Percentiles rank a stretch among this genome's conserved stretches.
phyloP scores from a whole-genome alignment of 192 early-diverging fungal genomes.

The Linderina pennispora region DNA sequence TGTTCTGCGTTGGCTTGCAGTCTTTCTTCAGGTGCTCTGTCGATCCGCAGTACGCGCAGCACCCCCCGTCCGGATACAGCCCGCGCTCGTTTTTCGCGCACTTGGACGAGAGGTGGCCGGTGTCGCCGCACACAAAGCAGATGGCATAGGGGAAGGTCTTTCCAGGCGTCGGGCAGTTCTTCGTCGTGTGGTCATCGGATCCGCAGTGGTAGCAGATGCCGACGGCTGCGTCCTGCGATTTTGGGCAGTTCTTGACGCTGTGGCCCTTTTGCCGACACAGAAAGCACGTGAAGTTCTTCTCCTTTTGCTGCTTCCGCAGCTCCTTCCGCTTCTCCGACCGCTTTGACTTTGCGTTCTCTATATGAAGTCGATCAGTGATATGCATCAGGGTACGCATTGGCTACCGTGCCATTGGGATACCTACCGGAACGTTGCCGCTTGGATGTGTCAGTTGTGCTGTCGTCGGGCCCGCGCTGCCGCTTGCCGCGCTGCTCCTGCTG shows the following conservation, averaged over 20 bases:
- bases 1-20: constrained; percentile 62
- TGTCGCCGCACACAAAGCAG: constrained; percentile 82
- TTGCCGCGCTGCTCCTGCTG: constrained; percentile 4
- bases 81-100: constrained; percentile 89
- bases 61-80: constrained; percentile 85
- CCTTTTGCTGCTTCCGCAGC: constrained; percentile 28
- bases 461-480: constrained; percentile 17
- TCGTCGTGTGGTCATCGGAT: constrained; percentile 75
- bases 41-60: constrained; percentile 83
- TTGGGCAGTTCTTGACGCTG: constrained; percentile 75
- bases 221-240: constrained; percentile 40
- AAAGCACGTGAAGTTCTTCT: constrained; percentile 61
- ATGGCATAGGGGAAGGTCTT: constrained; percentile 68
- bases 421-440: constrained; percentile 13
- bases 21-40: constrained; percentile 80
- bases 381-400: too few species aligned
- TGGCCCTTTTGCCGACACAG: constrained; percentile 81
- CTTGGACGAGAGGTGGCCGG: constrained; percentile 73
- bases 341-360: constrained; percentile 13
- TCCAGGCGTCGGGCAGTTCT: constrained; percentile 56
- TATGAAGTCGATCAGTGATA: too few species aligned
- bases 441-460: constrained; percentile 1
- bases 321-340: constrained; percentile 27
- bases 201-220: constrained; percentile 90
- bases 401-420: too few species aligned